phyloP scores from a whole-genome alignment of 1,284 basidiomycete genomes.

The Pseudozyma sp. region DNA sequence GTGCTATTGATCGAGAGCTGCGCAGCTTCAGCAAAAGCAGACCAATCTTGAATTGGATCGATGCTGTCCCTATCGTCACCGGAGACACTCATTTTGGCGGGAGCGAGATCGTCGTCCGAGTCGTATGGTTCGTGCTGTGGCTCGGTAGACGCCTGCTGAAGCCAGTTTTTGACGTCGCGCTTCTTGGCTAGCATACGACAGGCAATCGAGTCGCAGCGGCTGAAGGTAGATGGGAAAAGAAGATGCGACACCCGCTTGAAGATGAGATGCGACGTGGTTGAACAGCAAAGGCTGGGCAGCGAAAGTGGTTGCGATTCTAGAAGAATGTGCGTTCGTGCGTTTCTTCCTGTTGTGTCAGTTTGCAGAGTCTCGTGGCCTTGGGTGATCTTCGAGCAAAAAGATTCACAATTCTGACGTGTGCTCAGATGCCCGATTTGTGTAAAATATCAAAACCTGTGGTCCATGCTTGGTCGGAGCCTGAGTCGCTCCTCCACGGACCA shows the following conservation, averaged over 20 bases:
- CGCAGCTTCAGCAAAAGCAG: conserved; percentile 43
- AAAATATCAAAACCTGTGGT: no score
- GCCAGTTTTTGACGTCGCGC: conserved; percentile 51
- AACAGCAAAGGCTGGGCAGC: not conserved
- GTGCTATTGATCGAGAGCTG: conserved; percentile 32
- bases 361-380: no score
- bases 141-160: conserved; percentile 33
- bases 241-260: not conserved
- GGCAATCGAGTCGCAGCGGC: conserved; percentile 14
- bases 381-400: no score
- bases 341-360: no score
- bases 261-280: not conserved
- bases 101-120: conserved; percentile 62
- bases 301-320: no score
- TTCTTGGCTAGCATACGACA: conserved; percentile 48
- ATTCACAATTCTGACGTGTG: no score
- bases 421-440: no score
- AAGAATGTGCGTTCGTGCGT: no score
- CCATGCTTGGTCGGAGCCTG: no score
- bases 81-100: conserved; percentile 43
- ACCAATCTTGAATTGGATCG: conserved; percentile 52
- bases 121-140: conserved; percentile 57
- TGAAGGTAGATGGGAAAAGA: not conserved
- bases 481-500: no score
- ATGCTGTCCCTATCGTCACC: conserved; percentile 25